phyloP scores from a whole-genome alignment of 441 rosid genomes.

The Aleurites moluccanus region DNA sequence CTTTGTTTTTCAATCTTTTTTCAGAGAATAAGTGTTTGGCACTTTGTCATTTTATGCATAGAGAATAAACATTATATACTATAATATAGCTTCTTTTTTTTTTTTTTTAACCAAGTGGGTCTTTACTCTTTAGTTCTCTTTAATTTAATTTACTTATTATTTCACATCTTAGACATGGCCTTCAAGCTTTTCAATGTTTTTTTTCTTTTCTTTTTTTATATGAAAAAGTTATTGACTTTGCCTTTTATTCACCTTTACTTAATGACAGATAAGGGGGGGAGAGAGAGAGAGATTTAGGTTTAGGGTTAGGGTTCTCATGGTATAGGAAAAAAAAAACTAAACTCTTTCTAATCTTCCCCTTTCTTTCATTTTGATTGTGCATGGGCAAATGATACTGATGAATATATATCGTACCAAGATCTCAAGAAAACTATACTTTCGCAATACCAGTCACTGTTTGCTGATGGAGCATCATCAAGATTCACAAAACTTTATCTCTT shows the following conservation, averaged over 20 bases:
- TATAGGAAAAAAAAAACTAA: neutral
- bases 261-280: too few species aligned
- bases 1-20: neutral
- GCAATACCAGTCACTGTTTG: slow-evolving; percentile 63
- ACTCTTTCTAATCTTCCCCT: neutral
- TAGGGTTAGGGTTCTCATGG: slow-evolving; percentile 45
- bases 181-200: slow-evolving; percentile 17
- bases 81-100: slow-evolving; percentile 9
- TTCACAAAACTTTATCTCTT: slow-evolving; percentile 50
- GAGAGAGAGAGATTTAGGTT: slow-evolving; percentile 22
- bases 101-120: slow-evolving; percentile 17
- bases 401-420: slow-evolving; percentile 27
- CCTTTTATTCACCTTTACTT: slow-evolving; percentile 19
- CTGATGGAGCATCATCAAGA: slow-evolving; percentile 91
- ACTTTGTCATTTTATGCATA: slow-evolving; percentile 16
- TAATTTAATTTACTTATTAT: neutral
- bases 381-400: slow-evolving; percentile 22
- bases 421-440: slow-evolving; percentile 13
- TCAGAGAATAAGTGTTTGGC: neutral
- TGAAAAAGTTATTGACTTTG: neutral
- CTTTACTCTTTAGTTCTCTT: too few species aligned
- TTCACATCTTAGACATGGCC: slow-evolving; percentile 18
- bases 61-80: slow-evolving; percentile 8
- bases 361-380: slow-evolving; percentile 9
- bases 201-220: neutral